Conservation (phyloP, 257 asterid genomes). For the Knoxia roxburghii region DNA sequence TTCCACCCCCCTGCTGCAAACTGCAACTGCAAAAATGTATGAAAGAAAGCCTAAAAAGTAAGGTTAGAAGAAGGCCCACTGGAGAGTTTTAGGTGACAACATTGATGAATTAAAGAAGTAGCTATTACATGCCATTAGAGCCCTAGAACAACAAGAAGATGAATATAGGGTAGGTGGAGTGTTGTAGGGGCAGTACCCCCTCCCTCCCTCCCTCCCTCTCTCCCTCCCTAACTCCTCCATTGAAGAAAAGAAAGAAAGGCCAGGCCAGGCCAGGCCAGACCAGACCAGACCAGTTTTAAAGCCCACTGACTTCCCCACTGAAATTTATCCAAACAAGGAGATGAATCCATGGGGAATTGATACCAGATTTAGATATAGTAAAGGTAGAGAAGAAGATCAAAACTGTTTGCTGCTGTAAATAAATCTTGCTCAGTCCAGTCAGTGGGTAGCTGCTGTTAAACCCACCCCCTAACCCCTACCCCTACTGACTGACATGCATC, state of each 20-base stretch:
- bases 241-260: no score
- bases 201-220: no score
- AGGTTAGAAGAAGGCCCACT: constrained; percentile 12
- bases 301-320: constrained; percentile 26
- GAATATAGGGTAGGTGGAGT: no score
- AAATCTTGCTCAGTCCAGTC: constrained; percentile 15
- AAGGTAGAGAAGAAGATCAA: not conserved
- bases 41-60: not conserved
- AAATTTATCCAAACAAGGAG: constrained; percentile 28
- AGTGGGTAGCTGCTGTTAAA: constrained; percentile 4
- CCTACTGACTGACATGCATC: constrained; percentile 8
- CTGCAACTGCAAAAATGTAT: no score
- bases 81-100: constrained; percentile 17
- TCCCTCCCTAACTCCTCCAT: no score
- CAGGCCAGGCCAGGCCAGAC: no score
- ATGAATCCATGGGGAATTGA: constrained; percentile 16
- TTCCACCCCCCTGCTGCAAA: no score
- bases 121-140: no score
- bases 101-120: constrained; percentile 18
- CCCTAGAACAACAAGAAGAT: no score
- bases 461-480: no score
- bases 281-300: no score
- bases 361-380: constrained; percentile 24
- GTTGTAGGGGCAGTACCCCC: no score
- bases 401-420: constrained; percentile 6